Base-by-base conservation (phyloP, 352 stramenopile species). In the Phytophthora rubi region DNA sequence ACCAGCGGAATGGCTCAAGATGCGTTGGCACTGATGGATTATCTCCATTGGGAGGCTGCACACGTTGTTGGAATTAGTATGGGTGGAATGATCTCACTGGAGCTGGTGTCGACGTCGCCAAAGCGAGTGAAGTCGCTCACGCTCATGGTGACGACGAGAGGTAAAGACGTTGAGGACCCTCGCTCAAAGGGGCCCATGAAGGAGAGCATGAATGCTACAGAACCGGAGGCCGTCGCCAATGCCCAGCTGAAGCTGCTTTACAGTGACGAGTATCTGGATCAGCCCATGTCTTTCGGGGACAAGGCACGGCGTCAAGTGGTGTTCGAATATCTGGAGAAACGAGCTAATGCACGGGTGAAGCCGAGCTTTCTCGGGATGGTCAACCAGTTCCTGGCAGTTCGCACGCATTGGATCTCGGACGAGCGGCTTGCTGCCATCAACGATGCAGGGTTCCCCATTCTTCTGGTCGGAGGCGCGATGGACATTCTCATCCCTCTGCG, bases 51-150 rank as follows among this genome's bases (percentile, higher is more conserved):
- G 83, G 52, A 71, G 10, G 60, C 37, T 42, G 73, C 70, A 4
- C 79, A 86, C n/a, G 42, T 86, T 39, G 75, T 70, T 3, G 79
- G 79, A 1, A 60, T 86, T 52, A 85, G 73, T 23, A 81, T 83
- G 75, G 77, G 77, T n/a, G 71, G 75, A 0, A 90, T 90, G 82
- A 90, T 90, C 67, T 77, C 80, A 1, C 56, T 73, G 26, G 82
- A 90, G 59, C 75, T 90, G 15, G 82, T 78, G 3, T 59, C 69
- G 13, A 54, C 68, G n/a, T n/a, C n/a, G 28, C 77, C 79, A 0
- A 26, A 79, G 49, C 68, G 82, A 18, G 75, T 90, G 0, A 64
- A 68, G 9, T 90, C 82, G 53, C 71, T 90, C 9, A 75, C 77
- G 4, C 69, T 90, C 0, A 66, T 87, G 18, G 79, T 85, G 6